Conservation (phyloP, 2,329 filamentous ascomycete genomes). For the Sporothrix globosa region DNA sequence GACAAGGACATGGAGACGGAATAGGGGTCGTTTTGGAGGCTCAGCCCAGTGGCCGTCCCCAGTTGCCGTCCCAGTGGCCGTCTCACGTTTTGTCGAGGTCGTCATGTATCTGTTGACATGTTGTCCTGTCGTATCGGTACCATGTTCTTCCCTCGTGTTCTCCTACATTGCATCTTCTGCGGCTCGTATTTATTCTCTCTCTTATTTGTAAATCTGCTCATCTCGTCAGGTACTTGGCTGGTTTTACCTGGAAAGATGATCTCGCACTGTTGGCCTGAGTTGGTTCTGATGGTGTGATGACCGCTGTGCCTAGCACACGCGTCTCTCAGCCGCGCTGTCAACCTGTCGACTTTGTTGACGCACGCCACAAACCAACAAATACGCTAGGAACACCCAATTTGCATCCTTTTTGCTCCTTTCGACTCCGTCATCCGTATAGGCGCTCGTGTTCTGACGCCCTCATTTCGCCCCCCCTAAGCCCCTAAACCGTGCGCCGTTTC, state of each 20-base stretch:
- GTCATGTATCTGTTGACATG: background rate
- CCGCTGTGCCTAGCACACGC: background rate
- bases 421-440: no score
- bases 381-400: background rate
- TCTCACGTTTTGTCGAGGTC: background rate
- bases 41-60: slow-evolving; percentile 10
- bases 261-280: slow-evolving; percentile 7
- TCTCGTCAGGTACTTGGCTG: background rate
- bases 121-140: slow-evolving; percentile 1
- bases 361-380: slow-evolving; percentile 13
- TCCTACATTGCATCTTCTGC: background rate
- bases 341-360: slow-evolving; percentile 1
- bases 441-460: background rate
- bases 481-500: slow-evolving; percentile 17
- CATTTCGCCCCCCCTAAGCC: slow-evolving; percentile 22
- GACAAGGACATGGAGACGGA: background rate
- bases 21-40: background rate
- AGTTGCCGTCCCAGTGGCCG: background rate
- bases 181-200: slow-evolving; percentile 20
- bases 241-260: slow-evolving; percentile 13
- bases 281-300: background rate
- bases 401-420: background rate
- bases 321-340: background rate
- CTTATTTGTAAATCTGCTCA: background rate
- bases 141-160: background rate